Base-by-base conservation (phyloP, 345 rosid species). In the Gossypium bickii region DNA sequence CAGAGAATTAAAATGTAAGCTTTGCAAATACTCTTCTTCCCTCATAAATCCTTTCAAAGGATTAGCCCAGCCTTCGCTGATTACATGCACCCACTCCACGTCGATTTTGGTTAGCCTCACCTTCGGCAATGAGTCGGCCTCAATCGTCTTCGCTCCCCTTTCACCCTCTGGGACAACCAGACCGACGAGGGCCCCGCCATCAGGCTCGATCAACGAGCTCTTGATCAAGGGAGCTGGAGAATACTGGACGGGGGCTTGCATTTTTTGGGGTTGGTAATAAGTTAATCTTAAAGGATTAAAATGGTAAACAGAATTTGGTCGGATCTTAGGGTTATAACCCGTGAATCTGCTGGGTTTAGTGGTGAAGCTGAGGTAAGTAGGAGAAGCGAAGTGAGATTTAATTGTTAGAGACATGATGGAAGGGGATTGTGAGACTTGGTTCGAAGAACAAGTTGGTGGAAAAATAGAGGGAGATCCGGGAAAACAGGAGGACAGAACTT, bases 31-130 rank as follows among this genome's bases (percentile, higher is more conserved):
- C 91, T 95, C 92, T 53, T 84, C 80, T 82, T 93, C 98, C 75
- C 97, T 89, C 99, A 93, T 95, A 78, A 95, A 95, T 64, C 98
- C 99, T 84, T 80, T 84, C 67, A 95, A 76, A 24, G 98, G 99
- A 80, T 94, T 95, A 53, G 99, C 96, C 98, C 98, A 95, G 0
- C 99, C 99, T 73, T 95, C 97, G 61, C 93, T 83, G 13, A 91
- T 83, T 83, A 95, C 98, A 27, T 93, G 99, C 17, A 89, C 92
- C 99, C 99, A 96, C 86, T 96, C 98, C 41, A 90, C 65, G 78
- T 95, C 99, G 27, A 91, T 87, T 85, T 82, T 83, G 9, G 89
- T 86, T 70, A 95, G 82, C 78, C 69, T 77, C 78, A 87, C 97
- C 81, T 75, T 86, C 24, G 93, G 92, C 89, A 93, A 77, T 60